phyloP scores from a whole-genome alignment of 73 alveolate species.

The Paramecium caudatum region DNA sequence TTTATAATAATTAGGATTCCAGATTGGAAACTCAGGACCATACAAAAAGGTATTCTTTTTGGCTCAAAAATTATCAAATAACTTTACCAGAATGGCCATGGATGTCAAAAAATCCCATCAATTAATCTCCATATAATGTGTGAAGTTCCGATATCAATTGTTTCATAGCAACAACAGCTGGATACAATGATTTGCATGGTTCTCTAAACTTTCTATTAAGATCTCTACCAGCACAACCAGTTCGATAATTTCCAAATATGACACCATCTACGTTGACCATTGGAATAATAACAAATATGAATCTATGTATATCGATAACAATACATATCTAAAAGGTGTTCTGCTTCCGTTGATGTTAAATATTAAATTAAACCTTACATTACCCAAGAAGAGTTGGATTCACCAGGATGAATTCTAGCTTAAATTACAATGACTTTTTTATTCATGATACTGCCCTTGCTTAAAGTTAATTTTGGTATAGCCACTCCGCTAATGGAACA shows the following conservation, averaged over 20 bases:
- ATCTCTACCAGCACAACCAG: slow-evolving; percentile 92
- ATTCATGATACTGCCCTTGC: slow-evolving; percentile 81
- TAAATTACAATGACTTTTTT: slow-evolving; percentile 80
- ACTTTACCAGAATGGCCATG: slow-evolving; percentile 83
- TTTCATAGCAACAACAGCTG: slow-evolving; percentile 88
- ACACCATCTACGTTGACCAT: slow-evolving; percentile 95
- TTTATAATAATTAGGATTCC: slow-evolving; percentile 72
- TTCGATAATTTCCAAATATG: slow-evolving; percentile 88
- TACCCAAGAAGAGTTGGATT: slow-evolving; percentile 88
- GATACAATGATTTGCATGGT: slow-evolving; percentile 89
- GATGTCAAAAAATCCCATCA: slow-evolving; percentile 80
- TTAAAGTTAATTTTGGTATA: slow-evolving; percentile 85
- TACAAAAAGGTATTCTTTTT: slow-evolving; percentile 84
- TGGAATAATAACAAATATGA: slow-evolving; percentile 87
- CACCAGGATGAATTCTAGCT: slow-evolving; percentile 92
- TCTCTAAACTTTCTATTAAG: slow-evolving; percentile 88
- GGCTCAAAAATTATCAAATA: not conserved
- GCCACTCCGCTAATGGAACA: slow-evolving; percentile 84
- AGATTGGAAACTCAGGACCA: slow-evolving; percentile 85
- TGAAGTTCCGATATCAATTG: slow-evolving; percentile 77
- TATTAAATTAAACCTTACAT: slow-evolving; percentile 85
- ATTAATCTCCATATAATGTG: slow-evolving; percentile 61
- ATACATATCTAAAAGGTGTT: slow-evolving; percentile 83
- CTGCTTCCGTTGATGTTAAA: slow-evolving; percentile 86
- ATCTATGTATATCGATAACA: slow-evolving; percentile 73